A percentile compares a stretch with the other conserved stretches of the same genome.
Evolutionary conservation across 352 stramenopile genomes (phyloP).

Genomic region (Globisporangium nunn): DNA sequence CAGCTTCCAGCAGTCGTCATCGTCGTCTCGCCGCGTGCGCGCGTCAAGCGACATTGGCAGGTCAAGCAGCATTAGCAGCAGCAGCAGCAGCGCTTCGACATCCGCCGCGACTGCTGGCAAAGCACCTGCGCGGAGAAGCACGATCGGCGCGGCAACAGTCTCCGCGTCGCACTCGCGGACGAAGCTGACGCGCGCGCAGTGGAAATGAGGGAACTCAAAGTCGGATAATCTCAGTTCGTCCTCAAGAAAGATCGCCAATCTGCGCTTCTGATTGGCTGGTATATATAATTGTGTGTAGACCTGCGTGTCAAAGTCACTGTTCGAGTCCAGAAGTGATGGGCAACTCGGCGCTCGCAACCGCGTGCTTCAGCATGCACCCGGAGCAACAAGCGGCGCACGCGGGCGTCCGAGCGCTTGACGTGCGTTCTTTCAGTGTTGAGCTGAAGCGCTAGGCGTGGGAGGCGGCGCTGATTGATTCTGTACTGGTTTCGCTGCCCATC

Average conservation of each 20-base stretch:
- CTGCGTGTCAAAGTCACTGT: no score
- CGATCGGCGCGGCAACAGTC: not conserved
- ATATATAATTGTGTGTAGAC: slow-evolving; percentile 5
- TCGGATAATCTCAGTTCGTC: no score
- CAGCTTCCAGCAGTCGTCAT: slow-evolving; percentile 12
- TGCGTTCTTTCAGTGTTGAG: not conserved
- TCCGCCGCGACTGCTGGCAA: not conserved
- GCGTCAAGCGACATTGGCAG: slow-evolving; percentile 25
- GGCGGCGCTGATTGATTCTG: not conserved
- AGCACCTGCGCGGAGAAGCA: slow-evolving; percentile 8
- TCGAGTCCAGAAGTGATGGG: slow-evolving; percentile 9
- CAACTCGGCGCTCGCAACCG: slow-evolving; percentile 16
- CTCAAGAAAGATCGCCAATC: slow-evolving; percentile 8
- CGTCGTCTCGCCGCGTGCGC: slow-evolving; percentile 21
- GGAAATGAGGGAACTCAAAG: slow-evolving; percentile 21
- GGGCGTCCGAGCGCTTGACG: not conserved
- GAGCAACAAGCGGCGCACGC: not conserved
- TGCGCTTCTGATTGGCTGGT: slow-evolving; percentile 1
- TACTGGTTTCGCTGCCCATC: not conserved
- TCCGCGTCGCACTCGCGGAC: slow-evolving; percentile 12
- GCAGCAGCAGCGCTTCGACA: not conserved
- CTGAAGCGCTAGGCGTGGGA: not conserved
- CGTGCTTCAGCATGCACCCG: slow-evolving; percentile 10
- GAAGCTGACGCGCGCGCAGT: slow-evolving; percentile 36
- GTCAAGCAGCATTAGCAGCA: slow-evolving; percentile 1